Evolutionary conservation across 2,329 filamentous ascomycete species (phyloP), one percentile per base, ranked within the genome.

Genomic region (Aspergillus candidus): DNA sequence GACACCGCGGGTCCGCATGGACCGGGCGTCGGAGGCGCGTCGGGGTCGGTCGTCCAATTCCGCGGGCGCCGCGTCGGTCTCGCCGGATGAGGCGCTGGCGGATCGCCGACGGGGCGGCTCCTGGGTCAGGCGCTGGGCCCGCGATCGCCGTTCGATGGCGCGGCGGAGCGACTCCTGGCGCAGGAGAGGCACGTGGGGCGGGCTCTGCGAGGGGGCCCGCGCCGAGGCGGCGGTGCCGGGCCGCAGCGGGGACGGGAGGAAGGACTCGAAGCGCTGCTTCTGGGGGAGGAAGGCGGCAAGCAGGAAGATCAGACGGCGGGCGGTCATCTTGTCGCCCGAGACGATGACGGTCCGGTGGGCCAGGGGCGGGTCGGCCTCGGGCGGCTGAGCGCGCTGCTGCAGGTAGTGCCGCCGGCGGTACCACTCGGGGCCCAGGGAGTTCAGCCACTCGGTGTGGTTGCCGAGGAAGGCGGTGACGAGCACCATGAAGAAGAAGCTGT

Each of bases 381-480:
- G 65, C 38, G 67, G 65, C 40, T 68, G 67, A 5, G 69, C 64
- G 54, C 72, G 72, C 54, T 78, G 73, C 52, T 75, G 72, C 48
- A 75, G 65, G 45, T 70, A 68, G 52, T 76, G 70, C 27, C 74
- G 73, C 42, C 72, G 72, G 34, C 73, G 70, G 55, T 77, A 74
- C 70, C 74, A 74, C 41, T 74, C 74, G 2, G 77, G 76, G 1
- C 74, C 76, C 14, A 80, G 59, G 3, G 69, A 59, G 45, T 73
- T 75, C 10, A 82, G 69, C 78, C 78, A 81, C 52, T 80, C 76
- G 0, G 76, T 79, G 51, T 81, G 77, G 34, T 74, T 78, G 0
- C 77, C 78, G 41, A 82, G 62, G 44, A 80, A 80, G 1, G 77
- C 77, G 2, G 78, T 81, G 27, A 81, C 64, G 11, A 80, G 63